Evolutionary conservation across 106 monocot species (phyloP).

Genomic region (Acorus gramineus): DNA sequence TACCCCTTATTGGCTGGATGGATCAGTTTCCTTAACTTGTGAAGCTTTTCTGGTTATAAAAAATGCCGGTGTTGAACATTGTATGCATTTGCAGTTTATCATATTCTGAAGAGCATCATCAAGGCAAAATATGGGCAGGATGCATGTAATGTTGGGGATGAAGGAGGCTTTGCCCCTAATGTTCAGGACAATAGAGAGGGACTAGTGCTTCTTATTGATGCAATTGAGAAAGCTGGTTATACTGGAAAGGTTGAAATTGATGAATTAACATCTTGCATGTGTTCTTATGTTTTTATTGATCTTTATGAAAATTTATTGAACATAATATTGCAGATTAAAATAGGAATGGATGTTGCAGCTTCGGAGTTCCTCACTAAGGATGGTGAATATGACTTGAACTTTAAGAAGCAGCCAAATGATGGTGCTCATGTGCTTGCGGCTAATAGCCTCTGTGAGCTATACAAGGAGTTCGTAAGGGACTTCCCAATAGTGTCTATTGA

Average conservation of each 20-base stretch:
- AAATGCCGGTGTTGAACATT: not conserved
- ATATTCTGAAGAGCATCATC: conserved; percentile 81
- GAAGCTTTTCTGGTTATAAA: too few species aligned
- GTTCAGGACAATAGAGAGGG: conserved; percentile 96
- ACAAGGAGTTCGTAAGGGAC: conserved; percentile 83
- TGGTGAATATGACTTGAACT: conserved; percentile 78
- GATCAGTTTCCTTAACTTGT: too few species aligned
- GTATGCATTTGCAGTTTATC: conserved; percentile 58
- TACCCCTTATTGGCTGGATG: too few species aligned
- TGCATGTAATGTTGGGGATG: conserved; percentile 99
- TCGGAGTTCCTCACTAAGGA: conserved; percentile 88
- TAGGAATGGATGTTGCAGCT: conserved; percentile 97
- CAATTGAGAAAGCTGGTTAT: conserved; percentile 96
- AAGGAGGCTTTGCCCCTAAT: conserved; percentile 98
- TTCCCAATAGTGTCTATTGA: conserved; percentile 98
- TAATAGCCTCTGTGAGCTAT: conserved; percentile 60
- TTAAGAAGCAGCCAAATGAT: conserved; percentile 95
- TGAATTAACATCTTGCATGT: too few species aligned
- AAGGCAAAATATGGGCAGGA: conserved; percentile 98
- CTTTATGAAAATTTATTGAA: not conserved
- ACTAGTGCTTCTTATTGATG: conserved; percentile 74
- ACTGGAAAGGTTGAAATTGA: conserved; percentile 54
- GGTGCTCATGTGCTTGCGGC: conserved; percentile 62
- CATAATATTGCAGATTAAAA: conserved; percentile 61
- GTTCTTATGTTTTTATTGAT: not conserved